Percentiles rank a stretch among this genome's conserved stretches.
These are phyloP conservation scores for Panellus pusillus DNA, from an alignment of 768 basidiomycete genomes.

Conservation along the genomic window DNA sequence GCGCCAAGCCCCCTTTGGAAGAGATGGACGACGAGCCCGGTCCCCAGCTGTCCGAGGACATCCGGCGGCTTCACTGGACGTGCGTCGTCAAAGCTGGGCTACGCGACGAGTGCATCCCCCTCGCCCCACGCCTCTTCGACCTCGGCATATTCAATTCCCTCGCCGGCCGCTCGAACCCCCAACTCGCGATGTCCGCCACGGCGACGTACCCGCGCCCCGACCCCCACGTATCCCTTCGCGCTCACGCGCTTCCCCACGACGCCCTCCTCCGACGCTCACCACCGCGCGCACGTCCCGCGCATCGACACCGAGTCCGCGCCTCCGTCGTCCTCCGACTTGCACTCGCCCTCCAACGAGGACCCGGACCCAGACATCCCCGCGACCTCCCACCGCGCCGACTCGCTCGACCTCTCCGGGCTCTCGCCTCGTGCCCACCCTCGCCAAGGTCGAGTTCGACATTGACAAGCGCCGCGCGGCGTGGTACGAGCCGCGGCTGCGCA, in stretches of 20 bases:
- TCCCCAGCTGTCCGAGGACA: slow-evolving; percentile 81
- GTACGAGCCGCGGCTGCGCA: slow-evolving; percentile 84
- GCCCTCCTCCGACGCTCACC: slow-evolving; percentile 54
- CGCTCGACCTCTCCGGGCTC: slow-evolving; percentile 68
- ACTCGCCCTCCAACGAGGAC: slow-evolving; percentile 38
- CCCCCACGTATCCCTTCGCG: slow-evolving; percentile 37
- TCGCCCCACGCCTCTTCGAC: slow-evolving; percentile 41
- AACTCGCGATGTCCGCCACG: slow-evolving; percentile 35
- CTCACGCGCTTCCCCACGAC: slow-evolving; percentile 53
- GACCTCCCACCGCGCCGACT: slow-evolving; percentile 41
- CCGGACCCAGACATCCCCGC: slow-evolving; percentile 29
- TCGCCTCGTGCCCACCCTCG: slow-evolving; percentile 79
- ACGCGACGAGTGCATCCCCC: slow-evolving; percentile 41
- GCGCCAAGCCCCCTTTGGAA: slow-evolving; percentile 24
- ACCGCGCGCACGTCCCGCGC: slow-evolving; percentile 21
- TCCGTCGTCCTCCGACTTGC: slow-evolving; percentile 42
- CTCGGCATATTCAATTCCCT: slow-evolving; percentile 39
- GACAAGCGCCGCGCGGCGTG: slow-evolving; percentile 77
- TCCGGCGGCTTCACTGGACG: slow-evolving; percentile 86
- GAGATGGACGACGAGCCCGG: slow-evolving; percentile 56
- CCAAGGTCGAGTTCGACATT: slow-evolving; percentile 95
- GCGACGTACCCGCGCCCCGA: slow-evolving; percentile 37
- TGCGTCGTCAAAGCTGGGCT: slow-evolving; percentile 66
- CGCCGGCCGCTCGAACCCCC: slow-evolving; percentile 42
- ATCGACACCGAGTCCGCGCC: slow-evolving; percentile 49